phyloP scores from a whole-genome alignment of 176 grass and related monocot genomes.

The Cymbopogon citratus region DNA sequence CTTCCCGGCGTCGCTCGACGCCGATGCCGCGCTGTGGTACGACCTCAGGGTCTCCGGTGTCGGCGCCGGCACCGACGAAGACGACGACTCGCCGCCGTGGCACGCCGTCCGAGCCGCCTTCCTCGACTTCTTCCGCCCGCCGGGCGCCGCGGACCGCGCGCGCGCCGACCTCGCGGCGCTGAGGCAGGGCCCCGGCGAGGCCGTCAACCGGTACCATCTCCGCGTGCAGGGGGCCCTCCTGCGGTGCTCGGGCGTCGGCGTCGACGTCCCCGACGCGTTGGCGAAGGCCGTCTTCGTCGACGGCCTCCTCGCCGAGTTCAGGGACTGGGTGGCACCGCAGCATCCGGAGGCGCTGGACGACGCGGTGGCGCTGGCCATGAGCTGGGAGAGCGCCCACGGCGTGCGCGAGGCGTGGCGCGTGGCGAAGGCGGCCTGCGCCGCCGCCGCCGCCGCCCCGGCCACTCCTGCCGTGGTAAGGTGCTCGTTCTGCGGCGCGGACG shows the following conservation, averaged over 20 bases:
- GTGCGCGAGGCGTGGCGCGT: conserved; percentile 33
- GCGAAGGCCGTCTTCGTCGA: conserved; percentile 44
- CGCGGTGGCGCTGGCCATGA: conserved; percentile 49
- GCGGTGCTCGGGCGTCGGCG: conserved; percentile 29
- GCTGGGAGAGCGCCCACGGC: conserved; percentile 47
- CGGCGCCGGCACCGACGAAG: not conserved
- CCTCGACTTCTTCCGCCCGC: conserved; percentile 46
- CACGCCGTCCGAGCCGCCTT: conserved; percentile 41
- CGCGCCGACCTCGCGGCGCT: conserved; percentile 41
- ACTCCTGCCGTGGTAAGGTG: not conserved
- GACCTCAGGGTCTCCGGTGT: not conserved
- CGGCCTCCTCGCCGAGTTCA: conserved; percentile 45
- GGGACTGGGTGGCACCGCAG: conserved; percentile 50
- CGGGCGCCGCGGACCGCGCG: conserved; percentile 39
- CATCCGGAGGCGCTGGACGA: conserved; percentile 28
- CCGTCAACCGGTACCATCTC: conserved; percentile 53
- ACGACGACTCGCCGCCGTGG: conserved; percentile 20
- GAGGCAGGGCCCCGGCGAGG: conserved; percentile 32
- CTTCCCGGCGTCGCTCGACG: conserved; percentile 63
- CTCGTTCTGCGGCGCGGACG: conserved; percentile 30
- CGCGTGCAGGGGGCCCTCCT: conserved; percentile 46
- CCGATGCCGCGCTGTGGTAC: conserved; percentile 59
- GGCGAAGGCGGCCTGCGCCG: conserved; percentile 1
- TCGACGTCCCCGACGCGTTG: conserved; percentile 21
- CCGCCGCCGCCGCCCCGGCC: no score